phyloP scores from a whole-genome alignment of 495 filamentous ascomycete species.

The Penicillium manginii region DNA sequence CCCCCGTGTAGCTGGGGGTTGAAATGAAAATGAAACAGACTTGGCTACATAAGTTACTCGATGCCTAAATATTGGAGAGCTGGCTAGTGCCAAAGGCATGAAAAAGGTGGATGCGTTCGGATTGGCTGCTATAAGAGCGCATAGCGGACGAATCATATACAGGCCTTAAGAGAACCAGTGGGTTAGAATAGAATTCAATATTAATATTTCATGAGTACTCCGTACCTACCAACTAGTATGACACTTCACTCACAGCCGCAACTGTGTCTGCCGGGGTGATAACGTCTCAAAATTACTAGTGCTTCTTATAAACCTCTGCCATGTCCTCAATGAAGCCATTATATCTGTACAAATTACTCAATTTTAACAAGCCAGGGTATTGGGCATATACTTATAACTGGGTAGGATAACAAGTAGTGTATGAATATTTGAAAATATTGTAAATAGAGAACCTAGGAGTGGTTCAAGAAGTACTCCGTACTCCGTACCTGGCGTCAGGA shows the following conservation, averaged over 20 bases:
- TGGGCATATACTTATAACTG: no score
- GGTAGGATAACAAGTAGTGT: no score
- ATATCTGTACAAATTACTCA: no score
- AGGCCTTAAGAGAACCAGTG: conserved; percentile 7
- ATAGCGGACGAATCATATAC: conserved; percentile 12
- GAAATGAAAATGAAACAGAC: not conserved
- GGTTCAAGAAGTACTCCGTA: not conserved
- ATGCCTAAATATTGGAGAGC: not conserved
- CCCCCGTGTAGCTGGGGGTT: not conserved
- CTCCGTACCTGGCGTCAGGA: not conserved
- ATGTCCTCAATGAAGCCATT: no score
- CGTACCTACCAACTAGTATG: no score
- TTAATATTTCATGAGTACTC: not conserved
- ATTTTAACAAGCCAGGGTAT: no score
- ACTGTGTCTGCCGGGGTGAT: no score
- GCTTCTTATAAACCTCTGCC: no score
- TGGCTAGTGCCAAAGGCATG: not conserved
- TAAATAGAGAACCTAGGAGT: no score
- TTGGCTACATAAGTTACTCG: not conserved
- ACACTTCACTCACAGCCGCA: no score
- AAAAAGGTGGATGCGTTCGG: not conserved
- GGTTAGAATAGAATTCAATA: not conserved
- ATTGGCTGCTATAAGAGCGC: conserved; percentile 13
- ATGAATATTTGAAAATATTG: no score
- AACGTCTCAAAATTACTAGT: no score